These are phyloP conservation scores for Ramichloridium luteum DNA, from an alignment of 2,329 filamentous ascomycete species.

Conservation along the genomic window DNA sequence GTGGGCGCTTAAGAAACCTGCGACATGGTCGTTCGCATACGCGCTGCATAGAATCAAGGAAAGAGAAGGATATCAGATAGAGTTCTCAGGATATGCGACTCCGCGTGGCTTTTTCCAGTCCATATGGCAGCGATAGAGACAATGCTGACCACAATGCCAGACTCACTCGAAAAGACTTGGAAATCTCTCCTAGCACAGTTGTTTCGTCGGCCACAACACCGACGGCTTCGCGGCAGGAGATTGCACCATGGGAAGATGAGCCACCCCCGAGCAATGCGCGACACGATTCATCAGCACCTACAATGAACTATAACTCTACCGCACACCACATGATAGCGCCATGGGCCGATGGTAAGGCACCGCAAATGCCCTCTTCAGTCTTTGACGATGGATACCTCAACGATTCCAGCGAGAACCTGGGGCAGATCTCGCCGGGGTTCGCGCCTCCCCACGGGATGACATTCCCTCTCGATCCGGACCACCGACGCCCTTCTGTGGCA, in stretches of 20 bases:
- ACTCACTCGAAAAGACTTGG: conserved; percentile 33
- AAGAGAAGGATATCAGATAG: too few relatives aligned
- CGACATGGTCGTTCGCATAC: too few relatives aligned
- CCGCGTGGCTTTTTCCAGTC: too few relatives aligned
- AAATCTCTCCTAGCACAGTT: conserved; percentile 30
- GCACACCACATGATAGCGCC: conserved; percentile 32
- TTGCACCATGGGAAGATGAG: conserved; percentile 41
- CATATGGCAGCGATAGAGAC: too few relatives aligned
- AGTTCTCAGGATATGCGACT: too few relatives aligned
- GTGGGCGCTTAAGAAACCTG: too few relatives aligned
- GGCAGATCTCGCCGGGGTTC: conserved; percentile 59
- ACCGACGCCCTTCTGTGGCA: conserved; percentile 73
- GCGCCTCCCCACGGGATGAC: conserved; percentile 43
- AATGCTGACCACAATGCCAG: too few relatives aligned
- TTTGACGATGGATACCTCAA: conserved; percentile 47
- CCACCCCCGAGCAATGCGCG: conserved; percentile 11
- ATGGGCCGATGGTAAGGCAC: conserved; percentile 32
- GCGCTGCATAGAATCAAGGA: too few relatives aligned
- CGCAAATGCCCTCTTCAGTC: conserved; percentile 32
- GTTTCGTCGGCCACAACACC: conserved; percentile 27
- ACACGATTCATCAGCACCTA: conserved; percentile 33
- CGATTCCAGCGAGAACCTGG: conserved; percentile 59
- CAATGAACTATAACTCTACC: conserved; percentile 32
- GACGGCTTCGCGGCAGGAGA: conserved; percentile 33
- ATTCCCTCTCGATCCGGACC: conserved; percentile 50